Evolutionary conservation across 2,329 filamentous ascomycete genomes (phyloP).

Genomic region (Apiospora aurea): DNA sequence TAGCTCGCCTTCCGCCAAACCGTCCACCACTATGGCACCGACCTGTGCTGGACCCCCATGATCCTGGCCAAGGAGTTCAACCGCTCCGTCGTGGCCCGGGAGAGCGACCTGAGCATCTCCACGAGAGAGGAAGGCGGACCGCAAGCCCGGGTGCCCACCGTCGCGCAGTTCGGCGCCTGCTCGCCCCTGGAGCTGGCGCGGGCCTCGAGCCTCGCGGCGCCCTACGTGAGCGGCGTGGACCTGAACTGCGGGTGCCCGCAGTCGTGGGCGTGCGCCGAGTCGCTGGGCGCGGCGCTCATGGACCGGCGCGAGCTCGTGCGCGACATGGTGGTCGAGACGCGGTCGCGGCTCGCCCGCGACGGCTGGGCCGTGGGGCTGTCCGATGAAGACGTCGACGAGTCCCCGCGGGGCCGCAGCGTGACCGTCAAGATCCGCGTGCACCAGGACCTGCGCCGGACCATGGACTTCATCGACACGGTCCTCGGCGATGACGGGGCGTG

Average conservation of each 20-base stretch:
- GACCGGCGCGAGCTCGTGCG: conserved; percentile 68
- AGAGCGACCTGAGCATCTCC: conserved; percentile 70
- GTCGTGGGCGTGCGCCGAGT: conserved; percentile 74
- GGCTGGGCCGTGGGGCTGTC: conserved; percentile 58
- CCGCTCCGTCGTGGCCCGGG: conserved; percentile 63
- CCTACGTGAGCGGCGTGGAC: conserved; percentile 70
- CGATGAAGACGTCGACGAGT: conserved; percentile 51
- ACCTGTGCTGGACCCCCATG: conserved; percentile 77
- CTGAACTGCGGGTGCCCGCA: conserved; percentile 79
- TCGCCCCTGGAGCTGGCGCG: conserved; percentile 67
- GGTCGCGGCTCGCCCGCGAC: conserved; percentile 55
- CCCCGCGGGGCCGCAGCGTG: conserved; percentile 60
- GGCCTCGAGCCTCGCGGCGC: conserved; percentile 67
- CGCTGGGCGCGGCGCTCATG: conserved; percentile 74
- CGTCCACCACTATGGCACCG: conserved; percentile 68
- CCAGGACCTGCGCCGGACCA: conserved; percentile 65
- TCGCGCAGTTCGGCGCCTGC: conserved; percentile 73
- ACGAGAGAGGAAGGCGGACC: conserved; percentile 44
- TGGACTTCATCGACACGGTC: conserved; percentile 69
- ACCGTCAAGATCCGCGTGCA: conserved; percentile 77
- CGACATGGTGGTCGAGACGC: conserved; percentile 67
- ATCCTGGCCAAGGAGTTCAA: conserved; percentile 74
- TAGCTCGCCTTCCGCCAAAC: conserved; percentile 72
- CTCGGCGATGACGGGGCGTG: conserved; percentile 54
- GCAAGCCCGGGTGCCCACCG: conserved; percentile 61